A percentile compares a stretch with the other conserved stretches of the same genome.
phyloP scores from a whole-genome alignment of 164 flowering plant genomes.

The Euptelea pleiosperma region DNA sequence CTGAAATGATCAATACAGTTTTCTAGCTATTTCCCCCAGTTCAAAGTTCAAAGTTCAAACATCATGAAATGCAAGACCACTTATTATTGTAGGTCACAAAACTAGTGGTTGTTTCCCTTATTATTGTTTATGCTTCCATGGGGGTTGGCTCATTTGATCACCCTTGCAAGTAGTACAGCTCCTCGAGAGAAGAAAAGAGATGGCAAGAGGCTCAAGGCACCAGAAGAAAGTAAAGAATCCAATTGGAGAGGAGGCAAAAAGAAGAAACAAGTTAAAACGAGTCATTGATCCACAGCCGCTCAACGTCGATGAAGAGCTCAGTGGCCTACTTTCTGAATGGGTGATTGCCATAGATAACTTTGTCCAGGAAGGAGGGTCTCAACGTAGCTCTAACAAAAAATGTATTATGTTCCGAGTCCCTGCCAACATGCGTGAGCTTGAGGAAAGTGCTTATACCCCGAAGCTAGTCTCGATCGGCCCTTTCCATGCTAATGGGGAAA shows the following conservation, averaged over 20 bases:
- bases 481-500: not conserved
- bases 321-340: not conserved
- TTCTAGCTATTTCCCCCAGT: too few species aligned
- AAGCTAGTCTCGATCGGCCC: not conserved
- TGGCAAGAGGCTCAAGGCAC: not conserved
- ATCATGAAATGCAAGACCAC: too few species aligned
- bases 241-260: not conserved
- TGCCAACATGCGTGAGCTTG: not conserved
- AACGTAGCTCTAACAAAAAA: not conserved
- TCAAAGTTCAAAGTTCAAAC: too few species aligned
- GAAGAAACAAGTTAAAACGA: not conserved
- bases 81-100: too few species aligned
- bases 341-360: not conserved
- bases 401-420: not conserved
- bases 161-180: too few species aligned
- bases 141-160: too few species aligned
- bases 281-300: not conserved
- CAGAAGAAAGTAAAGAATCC: not conserved
- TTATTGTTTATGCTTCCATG: too few species aligned
- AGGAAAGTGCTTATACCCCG: not conserved
- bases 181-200: not conserved
- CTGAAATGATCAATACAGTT: too few species aligned
- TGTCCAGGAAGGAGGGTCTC: not conserved
- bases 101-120: too few species aligned
- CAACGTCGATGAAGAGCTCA: not conserved